phyloP scores from a whole-genome alignment of 2,329 filamentous ascomycete genomes.

The Celoporthe dispersa region DNA sequence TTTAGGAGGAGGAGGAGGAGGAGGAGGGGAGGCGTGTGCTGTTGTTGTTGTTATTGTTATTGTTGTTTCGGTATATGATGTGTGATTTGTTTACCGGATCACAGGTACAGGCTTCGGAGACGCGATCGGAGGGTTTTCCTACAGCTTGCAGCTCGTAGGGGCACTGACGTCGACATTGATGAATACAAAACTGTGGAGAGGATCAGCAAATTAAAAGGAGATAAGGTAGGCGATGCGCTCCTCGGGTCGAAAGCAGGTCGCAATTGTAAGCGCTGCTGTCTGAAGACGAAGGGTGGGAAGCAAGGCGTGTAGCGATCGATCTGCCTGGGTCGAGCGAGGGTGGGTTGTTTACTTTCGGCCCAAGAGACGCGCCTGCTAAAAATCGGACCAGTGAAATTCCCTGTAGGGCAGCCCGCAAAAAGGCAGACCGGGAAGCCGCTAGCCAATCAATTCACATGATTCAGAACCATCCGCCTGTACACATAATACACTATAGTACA shows the following conservation, averaged over 20 bases:
- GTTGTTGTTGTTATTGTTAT: slow-evolving; percentile 2
- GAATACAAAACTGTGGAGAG: slow-evolving; percentile 21
- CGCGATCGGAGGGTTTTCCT: slow-evolving; percentile 17
- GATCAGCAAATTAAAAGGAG: slow-evolving; percentile 18
- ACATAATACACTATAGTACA: neutral
- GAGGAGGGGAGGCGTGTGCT: neutral
- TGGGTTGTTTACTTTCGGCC: slow-evolving; percentile 26
- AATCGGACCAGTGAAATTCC: slow-evolving; percentile 13
- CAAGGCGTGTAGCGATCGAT: slow-evolving; percentile 24
- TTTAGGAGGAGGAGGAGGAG: neutral
- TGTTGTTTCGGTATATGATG: neutral
- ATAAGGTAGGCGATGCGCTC: slow-evolving; percentile 14
- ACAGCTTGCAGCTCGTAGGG: slow-evolving; percentile 19
- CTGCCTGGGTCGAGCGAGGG: slow-evolving; percentile 1
- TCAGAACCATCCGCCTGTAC: slow-evolving; percentile 6
- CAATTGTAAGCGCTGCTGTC: slow-evolving; percentile 25
- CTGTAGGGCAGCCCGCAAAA: neutral
- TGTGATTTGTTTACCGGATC: neutral
- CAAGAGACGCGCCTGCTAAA: slow-evolving; percentile 25
- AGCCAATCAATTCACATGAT: slow-evolving; percentile 24
- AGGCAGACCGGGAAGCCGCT: slow-evolving; percentile 13
- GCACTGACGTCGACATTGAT: slow-evolving; percentile 11
- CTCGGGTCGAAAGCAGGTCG: slow-evolving; percentile 17
- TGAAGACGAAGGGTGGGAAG: slow-evolving; percentile 8
- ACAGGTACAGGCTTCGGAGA: slow-evolving; percentile 8